Percentiles rank a stretch among this genome's conserved stretches.
Evolutionary conservation across 2,329 filamentous ascomycete species (phyloP).

Genomic region (Aspergillus novoparasiticus): DNA sequence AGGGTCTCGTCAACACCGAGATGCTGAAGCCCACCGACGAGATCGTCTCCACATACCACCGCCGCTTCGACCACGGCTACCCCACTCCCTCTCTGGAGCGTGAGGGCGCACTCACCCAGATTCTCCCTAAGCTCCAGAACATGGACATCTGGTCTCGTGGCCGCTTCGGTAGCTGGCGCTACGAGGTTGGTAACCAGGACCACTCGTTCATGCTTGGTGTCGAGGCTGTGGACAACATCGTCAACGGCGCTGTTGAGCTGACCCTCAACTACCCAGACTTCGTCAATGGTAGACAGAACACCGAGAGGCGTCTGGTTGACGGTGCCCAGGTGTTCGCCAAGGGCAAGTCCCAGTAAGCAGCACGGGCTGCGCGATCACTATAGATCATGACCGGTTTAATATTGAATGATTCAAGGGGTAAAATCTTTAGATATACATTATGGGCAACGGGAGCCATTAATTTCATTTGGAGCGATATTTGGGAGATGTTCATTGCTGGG

Average conservation of each 20-base stretch:
- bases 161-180: slow-evolving; percentile 96
- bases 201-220: slow-evolving; percentile 98
- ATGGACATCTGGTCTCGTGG: slow-evolving; percentile 94
- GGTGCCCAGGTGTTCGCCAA: slow-evolving; percentile 61
- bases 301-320: slow-evolving; percentile 63
- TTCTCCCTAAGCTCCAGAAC: slow-evolving; percentile 88
- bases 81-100: slow-evolving; percentile 93
- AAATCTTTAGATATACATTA: slow-evolving; percentile 23
- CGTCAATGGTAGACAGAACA: slow-evolving; percentile 73
- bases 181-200: slow-evolving; percentile 96
- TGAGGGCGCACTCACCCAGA: slow-evolving; percentile 88
- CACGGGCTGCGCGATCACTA: slow-evolving; percentile 6
- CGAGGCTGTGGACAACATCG: slow-evolving; percentile 86
- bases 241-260: slow-evolving; percentile 85
- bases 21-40: slow-evolving; percentile 91
- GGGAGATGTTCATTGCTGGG: slow-evolving; percentile 35
- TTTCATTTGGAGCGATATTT: slow-evolving; percentile 35
- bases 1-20: slow-evolving; percentile 95
- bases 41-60: slow-evolving; percentile 97
- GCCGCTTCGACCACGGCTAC: slow-evolving; percentile 97
- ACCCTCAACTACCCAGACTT: slow-evolving; percentile 97
- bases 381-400: slow-evolving; percentile 24
- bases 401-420: slow-evolving; percentile 22
- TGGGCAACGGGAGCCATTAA: slow-evolving; percentile 21
- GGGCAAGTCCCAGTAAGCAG: slow-evolving; percentile 40